Base-by-base conservation (phyloP, 768 basidiomycete genomes). In the Xanthoconium purpureum region DNA sequence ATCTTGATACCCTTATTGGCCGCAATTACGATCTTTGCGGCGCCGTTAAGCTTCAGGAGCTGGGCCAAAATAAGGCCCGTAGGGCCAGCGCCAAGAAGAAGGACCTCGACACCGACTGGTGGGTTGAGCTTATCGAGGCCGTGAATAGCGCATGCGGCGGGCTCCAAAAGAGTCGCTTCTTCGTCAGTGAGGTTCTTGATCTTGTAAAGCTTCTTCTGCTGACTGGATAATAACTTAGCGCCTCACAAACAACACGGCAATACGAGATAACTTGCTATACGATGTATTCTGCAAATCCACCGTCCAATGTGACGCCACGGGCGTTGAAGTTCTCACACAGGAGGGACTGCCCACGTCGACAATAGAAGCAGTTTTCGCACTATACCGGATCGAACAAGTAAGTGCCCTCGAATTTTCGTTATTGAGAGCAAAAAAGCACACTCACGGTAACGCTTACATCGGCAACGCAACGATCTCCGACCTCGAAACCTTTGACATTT, bases 1-100 rank as follows among this genome's bases (percentile, higher is more conserved):
- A 88, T 92, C 79, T 96, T 95, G 67, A 93, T 81, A 40, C 92
- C 92, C 71, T 91, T 90, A 74, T 94, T 93, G 32, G 89, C 89
- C 1, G 91, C 93, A 55, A 96, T 84, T 50, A 90, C 89, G 54
- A 94, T 82, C 56, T 81, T 81, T 24, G 81, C 75, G 15, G 93
- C 93, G 43, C 93, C 93, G 68, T 94, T 94, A 42, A 90, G 77
- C 72, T 91, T 93, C 57, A 95, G 77, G 24, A 96, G 78, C 70
- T 95, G 93, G 0, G 92, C 86, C 44, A 96, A 82, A 59, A 94
- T 91, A 36, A 95, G 80, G n/a, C 93, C 89, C 5, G 93, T 95
- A 1, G 93, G 92, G 13, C 93, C 93, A n/a, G 93, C 89, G 49
- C 93, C 93, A 45, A 94, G 79, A 36, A 95, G 76, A 50, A 96